These are phyloP conservation scores for Apiospora aurea DNA, from an alignment of 2,329 filamentous ascomycete species.

Conservation along the genomic window DNA sequence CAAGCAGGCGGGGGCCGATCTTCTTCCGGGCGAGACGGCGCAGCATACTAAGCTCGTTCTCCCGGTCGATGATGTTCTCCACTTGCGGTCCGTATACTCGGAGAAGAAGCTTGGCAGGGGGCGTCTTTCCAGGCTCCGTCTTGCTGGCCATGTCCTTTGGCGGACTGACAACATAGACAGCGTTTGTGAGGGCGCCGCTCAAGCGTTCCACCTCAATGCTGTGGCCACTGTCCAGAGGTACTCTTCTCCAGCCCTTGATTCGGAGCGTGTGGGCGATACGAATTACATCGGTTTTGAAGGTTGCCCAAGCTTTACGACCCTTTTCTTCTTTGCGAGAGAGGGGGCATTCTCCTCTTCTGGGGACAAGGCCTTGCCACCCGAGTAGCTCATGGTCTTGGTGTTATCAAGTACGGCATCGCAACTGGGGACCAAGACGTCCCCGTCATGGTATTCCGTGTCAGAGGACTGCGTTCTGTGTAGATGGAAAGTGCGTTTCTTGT, in stretches of 20 bases:
- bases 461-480: slow-evolving; percentile 67
- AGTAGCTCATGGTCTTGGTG: slow-evolving; percentile 83
- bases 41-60: slow-evolving; percentile 87
- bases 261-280: slow-evolving; percentile 87
- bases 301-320: slow-evolving; percentile 79
- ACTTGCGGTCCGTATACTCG: slow-evolving; percentile 95
- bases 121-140: slow-evolving; percentile 49
- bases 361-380: slow-evolving; percentile 54
- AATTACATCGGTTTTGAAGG: slow-evolving; percentile 91
- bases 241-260: slow-evolving; percentile 88
- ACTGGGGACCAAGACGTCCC: slow-evolving; percentile 81
- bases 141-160: slow-evolving; percentile 65
- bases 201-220: slow-evolving; percentile 75
- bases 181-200: slow-evolving; percentile 94
- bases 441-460: slow-evolving; percentile 85
- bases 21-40: slow-evolving; percentile 87
- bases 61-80: slow-evolving; percentile 92
- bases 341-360: slow-evolving; percentile 50
- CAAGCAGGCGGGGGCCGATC: slow-evolving; percentile 89
- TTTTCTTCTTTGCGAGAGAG: slow-evolving; percentile 61
- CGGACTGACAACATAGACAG: slow-evolving; percentile 92
- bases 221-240: slow-evolving; percentile 75
- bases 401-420: slow-evolving; percentile 90
- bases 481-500: slow-evolving; percentile 43
- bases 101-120: slow-evolving; percentile 76